Evolutionary conservation across 108 stramenopile genomes (phyloP).

Genomic region (Seminavis robusta): DNA sequence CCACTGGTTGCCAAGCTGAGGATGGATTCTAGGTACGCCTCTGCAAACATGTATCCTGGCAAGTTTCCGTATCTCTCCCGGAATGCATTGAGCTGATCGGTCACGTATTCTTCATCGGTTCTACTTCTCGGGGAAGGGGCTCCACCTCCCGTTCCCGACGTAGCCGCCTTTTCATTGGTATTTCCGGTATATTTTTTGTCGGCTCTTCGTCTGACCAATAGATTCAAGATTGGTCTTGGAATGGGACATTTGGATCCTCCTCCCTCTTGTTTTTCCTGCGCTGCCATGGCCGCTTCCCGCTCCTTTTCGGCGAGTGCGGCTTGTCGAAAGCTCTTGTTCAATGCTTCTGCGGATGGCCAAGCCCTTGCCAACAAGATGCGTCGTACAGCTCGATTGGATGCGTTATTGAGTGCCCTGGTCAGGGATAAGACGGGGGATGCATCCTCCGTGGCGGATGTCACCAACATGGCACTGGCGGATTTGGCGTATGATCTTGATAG

Average conservation of each 20-base stretch:
- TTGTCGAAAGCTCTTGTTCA: conserved; percentile 70
- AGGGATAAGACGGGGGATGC: conserved; percentile 46
- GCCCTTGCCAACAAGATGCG: conserved; percentile 72
- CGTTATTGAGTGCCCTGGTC: conserved; percentile 76
- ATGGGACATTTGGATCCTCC: conserved; percentile 76
- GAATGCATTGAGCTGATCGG: conserved; percentile 65
- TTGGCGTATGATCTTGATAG: conserved; percentile 59
- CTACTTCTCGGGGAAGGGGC: conserved; percentile 35
- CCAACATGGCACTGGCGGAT: background rate
- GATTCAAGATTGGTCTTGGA: conserved; percentile 79
- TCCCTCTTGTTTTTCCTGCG: conserved; percentile 26
- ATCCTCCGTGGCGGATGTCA: conserved; percentile 5
- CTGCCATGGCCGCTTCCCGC: conserved; percentile 15
- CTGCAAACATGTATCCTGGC: conserved; percentile 62
- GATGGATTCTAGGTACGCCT: conserved; percentile 78
- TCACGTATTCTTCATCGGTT: conserved; percentile 65
- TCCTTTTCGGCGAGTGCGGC: conserved; percentile 20
- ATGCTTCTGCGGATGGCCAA: conserved; percentile 83
- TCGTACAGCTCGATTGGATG: conserved; percentile 79
- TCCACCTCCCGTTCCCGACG: background rate
- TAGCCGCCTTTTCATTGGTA: background rate
- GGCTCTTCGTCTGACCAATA: conserved; percentile 50
- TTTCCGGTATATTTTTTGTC: conserved; percentile 6
- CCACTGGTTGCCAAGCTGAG: conserved; percentile 76
- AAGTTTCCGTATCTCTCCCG: conserved; percentile 51